Evolutionary conservation across 148 eudicot genomes (phyloP).

Genomic region (Linanthus parryae): DNA sequence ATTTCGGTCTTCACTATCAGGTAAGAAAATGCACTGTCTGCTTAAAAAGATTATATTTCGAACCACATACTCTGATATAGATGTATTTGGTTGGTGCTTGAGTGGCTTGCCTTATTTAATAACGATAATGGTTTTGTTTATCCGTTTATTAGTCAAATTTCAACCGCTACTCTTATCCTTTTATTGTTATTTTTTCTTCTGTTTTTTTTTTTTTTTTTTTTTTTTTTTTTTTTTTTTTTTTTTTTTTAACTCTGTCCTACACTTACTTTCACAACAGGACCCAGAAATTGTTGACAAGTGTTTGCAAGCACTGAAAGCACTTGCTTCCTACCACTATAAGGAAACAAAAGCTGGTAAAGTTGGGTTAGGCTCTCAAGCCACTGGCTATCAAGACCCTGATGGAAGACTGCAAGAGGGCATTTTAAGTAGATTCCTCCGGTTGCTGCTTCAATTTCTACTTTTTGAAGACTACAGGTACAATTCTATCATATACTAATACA

Average conservation of each 20-base stretch:
- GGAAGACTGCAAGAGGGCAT: constrained; percentile 81
- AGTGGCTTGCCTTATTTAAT: not conserved
- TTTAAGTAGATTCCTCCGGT: constrained; percentile 65
- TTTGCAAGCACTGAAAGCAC: constrained; percentile 73
- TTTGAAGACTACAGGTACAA: constrained; percentile 91
- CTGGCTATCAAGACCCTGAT: constrained; percentile 42
- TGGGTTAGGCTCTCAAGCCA: constrained; percentile 78
- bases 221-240: not conserved
- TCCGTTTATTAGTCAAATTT: not conserved
- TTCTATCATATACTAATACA: no score
- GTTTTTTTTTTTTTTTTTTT: not conserved
- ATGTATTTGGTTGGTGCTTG: no score
- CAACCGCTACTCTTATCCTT: not conserved
- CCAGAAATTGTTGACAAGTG: constrained; percentile 72
- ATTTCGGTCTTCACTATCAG: constrained; percentile 85
- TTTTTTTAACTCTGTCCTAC: not conserved
- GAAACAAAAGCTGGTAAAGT: constrained; percentile 56
- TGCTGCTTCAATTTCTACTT: constrained; percentile 72
- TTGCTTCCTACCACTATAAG: constrained; percentile 84
- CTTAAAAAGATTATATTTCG: no score
- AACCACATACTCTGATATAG: no score
- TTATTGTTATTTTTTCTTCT: not conserved
- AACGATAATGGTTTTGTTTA: not conserved
- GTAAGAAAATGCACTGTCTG: constrained; percentile 39
- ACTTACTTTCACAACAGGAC: constrained; percentile 36